phyloP scores from a whole-genome alignment of 1,139 yeast genomes.

The Yamadazyma trypodendri region DNA sequence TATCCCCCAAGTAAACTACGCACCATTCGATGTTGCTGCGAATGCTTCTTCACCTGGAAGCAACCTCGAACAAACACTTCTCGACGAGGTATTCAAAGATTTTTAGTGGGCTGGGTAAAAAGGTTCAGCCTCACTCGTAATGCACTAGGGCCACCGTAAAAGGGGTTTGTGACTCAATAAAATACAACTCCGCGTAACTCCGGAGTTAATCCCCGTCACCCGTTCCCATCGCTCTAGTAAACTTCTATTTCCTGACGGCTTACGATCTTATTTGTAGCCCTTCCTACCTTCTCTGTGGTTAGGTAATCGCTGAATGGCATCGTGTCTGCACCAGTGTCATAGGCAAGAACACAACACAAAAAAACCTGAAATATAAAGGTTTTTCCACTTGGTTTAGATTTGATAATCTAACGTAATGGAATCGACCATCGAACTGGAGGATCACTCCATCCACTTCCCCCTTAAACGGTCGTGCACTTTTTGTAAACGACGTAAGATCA shows the following conservation, averaged over 20 bases:
- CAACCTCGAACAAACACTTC: neutral
- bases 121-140: too few species aligned
- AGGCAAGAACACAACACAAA: neutral
- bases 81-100: neutral
- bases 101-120: too few species aligned
- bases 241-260: too few species aligned
- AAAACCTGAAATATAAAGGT: too few species aligned
- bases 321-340: conserved; percentile 4
- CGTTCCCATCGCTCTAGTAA: neutral
- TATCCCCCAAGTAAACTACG: neutral
- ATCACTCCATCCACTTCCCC: neutral
- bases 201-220: too few species aligned
- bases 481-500: conserved; percentile 42
- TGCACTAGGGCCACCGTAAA: too few species aligned
- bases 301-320: neutral
- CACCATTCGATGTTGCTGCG: neutral
- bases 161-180: too few species aligned
- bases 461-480: conserved; percentile 24
- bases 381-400: neutral
- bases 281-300: neutral
- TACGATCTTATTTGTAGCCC: too few species aligned
- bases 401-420: neutral
- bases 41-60: neutral
- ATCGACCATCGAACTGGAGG: neutral
- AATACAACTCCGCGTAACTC: too few species aligned